Evolutionary conservation across 164 flowering plant species (phyloP).

Genomic region (Magnolia officinalis): DNA sequence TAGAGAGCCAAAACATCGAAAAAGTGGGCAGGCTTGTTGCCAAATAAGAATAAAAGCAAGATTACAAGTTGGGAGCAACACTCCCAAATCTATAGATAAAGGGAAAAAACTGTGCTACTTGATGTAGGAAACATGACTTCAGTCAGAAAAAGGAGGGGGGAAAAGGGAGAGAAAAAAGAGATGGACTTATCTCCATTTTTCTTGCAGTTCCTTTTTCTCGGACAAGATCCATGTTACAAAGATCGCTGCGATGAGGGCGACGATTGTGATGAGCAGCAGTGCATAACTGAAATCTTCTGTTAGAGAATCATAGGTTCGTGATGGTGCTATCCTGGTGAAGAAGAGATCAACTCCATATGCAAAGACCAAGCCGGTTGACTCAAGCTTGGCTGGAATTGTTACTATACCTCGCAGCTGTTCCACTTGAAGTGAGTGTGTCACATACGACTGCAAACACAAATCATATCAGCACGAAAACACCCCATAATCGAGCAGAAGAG

Average conservation of each 20-base stretch:
- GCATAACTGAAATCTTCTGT: conserved; percentile 96
- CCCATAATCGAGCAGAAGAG: neutral
- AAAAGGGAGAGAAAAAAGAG: neutral
- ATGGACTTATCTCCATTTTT: conserved; percentile 76
- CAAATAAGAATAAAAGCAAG: conserved; percentile 1
- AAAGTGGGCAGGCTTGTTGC: neutral
- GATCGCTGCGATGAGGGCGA: conserved; percentile 75
- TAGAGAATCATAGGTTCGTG: conserved; percentile 87
- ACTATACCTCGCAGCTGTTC: conserved; percentile 79
- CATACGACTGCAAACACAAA: conserved; percentile 64
- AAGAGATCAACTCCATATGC: conserved; percentile 88
- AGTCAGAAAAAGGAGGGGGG: neutral
- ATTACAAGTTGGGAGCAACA: conserved; percentile 18
- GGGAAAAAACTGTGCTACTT: conserved; percentile 2
- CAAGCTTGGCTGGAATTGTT: conserved; percentile 68
- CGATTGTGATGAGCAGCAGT: conserved; percentile 77
- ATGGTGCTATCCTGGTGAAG: conserved; percentile 83
- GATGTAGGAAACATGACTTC: conserved; percentile 8
- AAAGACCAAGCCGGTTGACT: conserved; percentile 83
- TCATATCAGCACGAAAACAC: neutral
- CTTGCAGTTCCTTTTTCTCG: conserved; percentile 83
- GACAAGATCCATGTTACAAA: conserved; percentile 87
- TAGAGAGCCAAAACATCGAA: neutral
- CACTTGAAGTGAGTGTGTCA: conserved; percentile 80
- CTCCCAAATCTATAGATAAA: conserved; percentile 3